Percentiles rank a stretch among this genome's conserved stretches.
Evolutionary conservation across 208 protist genomes (phyloP).

Genomic region (Trypanosoma lewisi): DNA sequence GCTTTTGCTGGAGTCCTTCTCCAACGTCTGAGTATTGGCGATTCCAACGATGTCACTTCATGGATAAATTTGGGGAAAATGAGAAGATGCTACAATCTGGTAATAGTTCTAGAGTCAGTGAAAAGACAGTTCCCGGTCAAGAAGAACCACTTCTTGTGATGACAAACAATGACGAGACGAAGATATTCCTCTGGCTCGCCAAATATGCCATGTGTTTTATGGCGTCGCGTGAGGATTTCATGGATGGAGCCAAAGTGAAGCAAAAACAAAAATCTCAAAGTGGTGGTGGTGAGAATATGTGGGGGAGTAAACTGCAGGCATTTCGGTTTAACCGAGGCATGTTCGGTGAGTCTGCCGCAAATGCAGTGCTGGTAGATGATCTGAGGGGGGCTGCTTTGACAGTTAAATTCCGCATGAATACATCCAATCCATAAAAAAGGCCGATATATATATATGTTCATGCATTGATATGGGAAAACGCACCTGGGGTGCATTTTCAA

Average conservation of each 20-base stretch:
- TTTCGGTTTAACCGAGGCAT: slow-evolving; percentile 20
- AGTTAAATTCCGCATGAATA: slow-evolving; percentile 10
- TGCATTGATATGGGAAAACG: too few relatives aligned
- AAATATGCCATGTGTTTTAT: slow-evolving; percentile 17
- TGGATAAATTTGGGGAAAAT: neutral
- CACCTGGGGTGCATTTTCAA: neutral
- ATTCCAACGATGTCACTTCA: slow-evolving; percentile 23
- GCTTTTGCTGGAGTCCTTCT: slow-evolving; percentile 26
- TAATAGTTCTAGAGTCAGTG: neutral
- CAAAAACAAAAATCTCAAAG: neutral
- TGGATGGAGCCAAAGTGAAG: neutral
- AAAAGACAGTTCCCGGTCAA: neutral
- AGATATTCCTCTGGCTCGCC: slow-evolving; percentile 23
- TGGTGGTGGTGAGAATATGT: neutral
- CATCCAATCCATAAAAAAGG: neutral
- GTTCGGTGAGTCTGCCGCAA: slow-evolving; percentile 20
- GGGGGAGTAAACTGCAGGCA: neutral
- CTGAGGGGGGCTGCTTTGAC: slow-evolving; percentile 14
- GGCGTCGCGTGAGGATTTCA: neutral
- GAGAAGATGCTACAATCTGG: neutral
- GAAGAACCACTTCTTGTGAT: slow-evolving; percentile 24
- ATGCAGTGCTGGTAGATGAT: slow-evolving; percentile 27
- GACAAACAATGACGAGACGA: slow-evolving; percentile 27
- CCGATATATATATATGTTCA: too few relatives aligned
- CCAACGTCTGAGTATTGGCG: slow-evolving; percentile 22